phyloP scores from a whole-genome alignment of 1,139 yeast species.

The Entelexis sorbosivorans region DNA sequence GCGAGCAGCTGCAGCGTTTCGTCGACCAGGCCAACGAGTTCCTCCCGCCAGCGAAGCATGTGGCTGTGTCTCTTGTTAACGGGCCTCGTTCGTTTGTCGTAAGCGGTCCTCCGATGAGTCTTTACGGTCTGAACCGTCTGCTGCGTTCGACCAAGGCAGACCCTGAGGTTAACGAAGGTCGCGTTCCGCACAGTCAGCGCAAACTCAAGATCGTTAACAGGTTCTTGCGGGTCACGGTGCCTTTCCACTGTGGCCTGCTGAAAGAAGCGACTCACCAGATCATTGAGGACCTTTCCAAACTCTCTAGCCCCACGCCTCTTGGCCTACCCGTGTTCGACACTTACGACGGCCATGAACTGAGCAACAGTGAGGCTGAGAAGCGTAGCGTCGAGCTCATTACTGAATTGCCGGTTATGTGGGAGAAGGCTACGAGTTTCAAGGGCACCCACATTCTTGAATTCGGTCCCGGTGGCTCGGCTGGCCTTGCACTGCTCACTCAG shows the following conservation, averaged over 20 bases:
- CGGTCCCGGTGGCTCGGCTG: conserved; percentile 98
- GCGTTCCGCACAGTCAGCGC: conserved; percentile 87
- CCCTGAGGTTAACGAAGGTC: conserved; percentile 85
- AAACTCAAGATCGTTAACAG: conserved; percentile 86
- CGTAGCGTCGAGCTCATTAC: conserved; percentile 76
- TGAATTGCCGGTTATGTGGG: conserved; percentile 90
- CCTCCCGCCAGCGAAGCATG: conserved; percentile 82
- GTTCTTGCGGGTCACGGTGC: conserved; percentile 89
- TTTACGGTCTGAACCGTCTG: conserved; percentile 86
- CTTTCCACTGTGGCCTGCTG: conserved; percentile 88
- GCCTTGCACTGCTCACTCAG: conserved; percentile 90
- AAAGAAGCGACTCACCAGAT: conserved; percentile 59
- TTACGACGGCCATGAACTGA: conserved; percentile 65
- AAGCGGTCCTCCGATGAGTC: conserved; percentile 97
- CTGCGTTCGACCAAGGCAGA: conserved; percentile 93
- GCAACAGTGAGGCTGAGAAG: conserved; percentile 39
- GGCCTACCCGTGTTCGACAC: conserved; percentile 89
- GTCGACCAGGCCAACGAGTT: conserved; percentile 85
- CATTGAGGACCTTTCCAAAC: conserved; percentile 49
- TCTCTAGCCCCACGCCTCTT: conserved; percentile 51
- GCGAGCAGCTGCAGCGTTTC: conserved; percentile 63
- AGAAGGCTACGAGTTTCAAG: conserved; percentile 61
- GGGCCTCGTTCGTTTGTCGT: conserved; percentile 95
- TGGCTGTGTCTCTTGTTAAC: conserved; percentile 79
- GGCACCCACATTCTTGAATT: conserved; percentile 81